Percentiles rank a stretch among this genome's conserved stretches.
Conservation (phyloP, 495 filamentous ascomycete genomes). For the Penicillium simplicissimum region DNA sequence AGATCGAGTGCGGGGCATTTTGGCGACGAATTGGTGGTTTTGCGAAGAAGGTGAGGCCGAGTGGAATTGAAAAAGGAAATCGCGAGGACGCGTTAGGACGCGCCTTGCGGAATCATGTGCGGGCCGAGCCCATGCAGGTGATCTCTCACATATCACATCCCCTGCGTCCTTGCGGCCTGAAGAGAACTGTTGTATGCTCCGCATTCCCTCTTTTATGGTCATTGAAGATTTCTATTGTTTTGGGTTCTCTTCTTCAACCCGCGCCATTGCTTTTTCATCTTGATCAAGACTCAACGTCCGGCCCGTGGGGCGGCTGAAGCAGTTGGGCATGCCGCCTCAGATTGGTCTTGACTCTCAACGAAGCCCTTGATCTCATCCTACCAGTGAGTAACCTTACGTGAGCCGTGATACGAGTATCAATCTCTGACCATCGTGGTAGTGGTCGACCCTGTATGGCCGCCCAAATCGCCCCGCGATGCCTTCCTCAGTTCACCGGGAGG, state of each 20-base stretch:
- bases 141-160: conserved; percentile 25
- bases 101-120: conserved; percentile 33
- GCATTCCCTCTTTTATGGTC: not conserved
- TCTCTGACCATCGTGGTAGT: conserved; percentile 22
- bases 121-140: conserved; percentile 20
- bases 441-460: conserved; percentile 74
- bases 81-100: conserved; percentile 33
- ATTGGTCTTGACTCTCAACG: conserved; percentile 10
- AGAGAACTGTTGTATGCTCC: not conserved
- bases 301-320: conserved; percentile 21
- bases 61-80: conserved; percentile 16
- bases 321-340: conserved; percentile 25
- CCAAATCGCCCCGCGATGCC: conserved; percentile 80
- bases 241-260: not conserved
- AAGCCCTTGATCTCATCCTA: not conserved
- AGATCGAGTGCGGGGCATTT: conserved; percentile 36
- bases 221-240: not conserved
- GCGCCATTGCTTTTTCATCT: not conserved
- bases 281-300: not conserved
- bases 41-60: conserved; percentile 1
- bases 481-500: conserved; percentile 80
- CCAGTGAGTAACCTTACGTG: conserved; percentile 3
- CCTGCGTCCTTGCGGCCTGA: conserved; percentile 9
- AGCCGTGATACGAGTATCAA: not conserved
- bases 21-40: conserved; percentile 9